Percentiles rank a stretch among this genome's conserved stretches.
phyloP scores from a whole-genome alignment of 371 early-diverging fungal genomes.

The Syncephalastrum racemosum region DNA sequence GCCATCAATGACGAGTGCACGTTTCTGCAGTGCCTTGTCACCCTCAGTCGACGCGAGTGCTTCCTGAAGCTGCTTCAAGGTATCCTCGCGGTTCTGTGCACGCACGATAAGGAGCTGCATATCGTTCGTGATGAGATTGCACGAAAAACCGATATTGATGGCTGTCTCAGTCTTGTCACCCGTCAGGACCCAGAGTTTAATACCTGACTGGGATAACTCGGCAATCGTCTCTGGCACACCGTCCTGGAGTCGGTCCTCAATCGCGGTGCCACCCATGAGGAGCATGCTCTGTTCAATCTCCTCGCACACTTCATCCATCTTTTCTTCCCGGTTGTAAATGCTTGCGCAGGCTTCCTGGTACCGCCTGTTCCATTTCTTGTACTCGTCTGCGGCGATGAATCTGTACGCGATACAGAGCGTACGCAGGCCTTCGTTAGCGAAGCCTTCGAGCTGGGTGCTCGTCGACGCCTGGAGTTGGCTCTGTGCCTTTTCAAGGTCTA shows the following conservation, averaged over 20 bases:
- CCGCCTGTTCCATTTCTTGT: slow-evolving; percentile 53
- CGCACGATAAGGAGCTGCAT: slow-evolving; percentile 73
- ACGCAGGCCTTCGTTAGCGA: slow-evolving; percentile 85
- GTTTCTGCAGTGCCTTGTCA: slow-evolving; percentile 27
- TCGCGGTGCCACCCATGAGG: slow-evolving; percentile 87
- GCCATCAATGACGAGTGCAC: slow-evolving; percentile 92
- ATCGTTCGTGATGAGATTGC: slow-evolving; percentile 68
- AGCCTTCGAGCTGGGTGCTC: slow-evolving; percentile 45
- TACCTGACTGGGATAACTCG: slow-evolving; percentile 77
- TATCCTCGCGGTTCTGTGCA: slow-evolving; percentile 56
- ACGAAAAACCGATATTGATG: slow-evolving; percentile 81
- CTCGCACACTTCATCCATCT: slow-evolving; percentile 69
- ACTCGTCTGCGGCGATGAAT: slow-evolving; percentile 72
- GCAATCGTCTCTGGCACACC: slow-evolving; percentile 86
- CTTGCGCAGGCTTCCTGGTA: slow-evolving; percentile 67
- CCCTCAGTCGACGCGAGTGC: slow-evolving; percentile 38
- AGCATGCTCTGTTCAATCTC: slow-evolving; percentile 72
- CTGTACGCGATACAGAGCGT: slow-evolving; percentile 81
- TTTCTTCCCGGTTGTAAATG: slow-evolving; percentile 72
- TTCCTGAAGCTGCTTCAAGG: slow-evolving; percentile 59
- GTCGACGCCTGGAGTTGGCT: slow-evolving; percentile 30
- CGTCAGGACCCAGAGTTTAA: slow-evolving; percentile 94
- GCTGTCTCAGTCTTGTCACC: slow-evolving; percentile 93
- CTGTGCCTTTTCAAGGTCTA: slow-evolving; percentile 44
- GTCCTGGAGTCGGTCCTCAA: slow-evolving; percentile 92